A percentile compares a stretch with the other conserved stretches of the same genome.
phyloP scores from a whole-genome alignment of 2,329 filamentous ascomycete genomes.

The Chlorencoelia australis region DNA sequence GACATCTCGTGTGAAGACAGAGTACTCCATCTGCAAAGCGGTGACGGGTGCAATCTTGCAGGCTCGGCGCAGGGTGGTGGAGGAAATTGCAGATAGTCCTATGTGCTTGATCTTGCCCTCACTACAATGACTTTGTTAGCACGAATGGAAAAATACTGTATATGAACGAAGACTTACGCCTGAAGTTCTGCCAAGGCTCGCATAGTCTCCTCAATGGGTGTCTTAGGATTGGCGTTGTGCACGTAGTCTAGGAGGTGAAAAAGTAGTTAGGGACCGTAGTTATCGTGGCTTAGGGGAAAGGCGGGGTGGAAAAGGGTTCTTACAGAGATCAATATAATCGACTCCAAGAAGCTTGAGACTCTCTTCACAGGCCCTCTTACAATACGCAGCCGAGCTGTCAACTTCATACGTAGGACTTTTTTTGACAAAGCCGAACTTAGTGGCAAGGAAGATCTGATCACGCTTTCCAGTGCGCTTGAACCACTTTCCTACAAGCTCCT shows the following conservation, averaged over 20 bases:
- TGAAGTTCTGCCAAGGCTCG: slow-evolving; percentile 31
- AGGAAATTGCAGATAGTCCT: slow-evolving; percentile 41
- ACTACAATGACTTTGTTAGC: slow-evolving; percentile 15
- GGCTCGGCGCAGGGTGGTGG: slow-evolving; percentile 40
- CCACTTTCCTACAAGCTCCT: slow-evolving; percentile 38
- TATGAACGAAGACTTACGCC: not conserved
- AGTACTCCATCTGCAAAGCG: slow-evolving; percentile 45
- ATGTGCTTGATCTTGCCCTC: slow-evolving; percentile 48
- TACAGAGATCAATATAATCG: slow-evolving; percentile 27
- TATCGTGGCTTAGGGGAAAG: too few species aligned
- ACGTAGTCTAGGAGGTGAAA: slow-evolving; percentile 24
- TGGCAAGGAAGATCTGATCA: slow-evolving; percentile 39
- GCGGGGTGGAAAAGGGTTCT: too few species aligned
- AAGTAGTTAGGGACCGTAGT: too few species aligned
- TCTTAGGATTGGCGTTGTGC: slow-evolving; percentile 29
- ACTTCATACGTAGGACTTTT: slow-evolving; percentile 5
- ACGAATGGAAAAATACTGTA: too few species aligned
- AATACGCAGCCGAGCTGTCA: slow-evolving; percentile 31
- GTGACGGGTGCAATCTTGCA: slow-evolving; percentile 38
- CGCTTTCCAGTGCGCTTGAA: slow-evolving; percentile 34
- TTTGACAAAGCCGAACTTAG: slow-evolving; percentile 35
- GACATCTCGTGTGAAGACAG: slow-evolving; percentile 44
- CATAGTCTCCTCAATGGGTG: slow-evolving; percentile 35
- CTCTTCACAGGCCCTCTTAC: slow-evolving; percentile 29
- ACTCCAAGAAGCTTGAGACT: slow-evolving; percentile 31